These are phyloP conservation scores for Halenospora varia DNA, from an alignment of 495 filamentous ascomycete species.

Conservation along the genomic window DNA sequence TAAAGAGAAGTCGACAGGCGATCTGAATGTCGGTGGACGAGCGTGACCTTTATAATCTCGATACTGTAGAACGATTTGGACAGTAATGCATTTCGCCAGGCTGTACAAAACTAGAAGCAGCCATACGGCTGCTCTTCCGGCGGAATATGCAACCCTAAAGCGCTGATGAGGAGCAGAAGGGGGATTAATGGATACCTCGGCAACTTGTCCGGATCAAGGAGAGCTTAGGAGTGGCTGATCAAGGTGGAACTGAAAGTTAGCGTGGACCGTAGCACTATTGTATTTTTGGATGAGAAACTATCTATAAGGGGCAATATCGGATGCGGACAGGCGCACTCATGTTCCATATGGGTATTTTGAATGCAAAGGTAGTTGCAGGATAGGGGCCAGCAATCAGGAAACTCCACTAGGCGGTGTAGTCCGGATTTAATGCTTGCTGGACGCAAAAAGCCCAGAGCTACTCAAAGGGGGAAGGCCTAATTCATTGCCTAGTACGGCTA, in stretches of 20 bases:
- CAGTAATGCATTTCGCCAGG: background rate
- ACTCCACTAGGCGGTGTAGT: background rate
- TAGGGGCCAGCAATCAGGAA: background rate
- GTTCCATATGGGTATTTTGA: background rate
- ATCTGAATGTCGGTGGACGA: background rate
- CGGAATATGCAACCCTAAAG: background rate
- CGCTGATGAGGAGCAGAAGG: background rate
- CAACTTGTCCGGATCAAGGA: background rate
- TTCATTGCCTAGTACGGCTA: too few relatives aligned
- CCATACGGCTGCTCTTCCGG: background rate
- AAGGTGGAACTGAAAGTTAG: background rate
- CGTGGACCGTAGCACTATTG: background rate
- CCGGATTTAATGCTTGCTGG: background rate
- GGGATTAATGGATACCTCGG: background rate
- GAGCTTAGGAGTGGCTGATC: background rate
- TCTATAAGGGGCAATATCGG: background rate
- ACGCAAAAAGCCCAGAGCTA: too few relatives aligned
- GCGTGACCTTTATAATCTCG: slow-evolving; percentile 1
- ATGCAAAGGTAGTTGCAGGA: background rate
- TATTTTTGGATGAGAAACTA: background rate
- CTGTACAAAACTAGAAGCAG: background rate
- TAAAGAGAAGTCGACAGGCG: background rate
- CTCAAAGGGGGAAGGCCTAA: too few relatives aligned
- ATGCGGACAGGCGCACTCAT: background rate
- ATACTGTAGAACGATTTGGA: background rate